Percentiles rank a stretch among this genome's conserved stretches.
These are phyloP conservation scores for Neurospora sp. DNA, from an alignment of 2,329 filamentous ascomycete genomes.

Conservation along the genomic window DNA sequence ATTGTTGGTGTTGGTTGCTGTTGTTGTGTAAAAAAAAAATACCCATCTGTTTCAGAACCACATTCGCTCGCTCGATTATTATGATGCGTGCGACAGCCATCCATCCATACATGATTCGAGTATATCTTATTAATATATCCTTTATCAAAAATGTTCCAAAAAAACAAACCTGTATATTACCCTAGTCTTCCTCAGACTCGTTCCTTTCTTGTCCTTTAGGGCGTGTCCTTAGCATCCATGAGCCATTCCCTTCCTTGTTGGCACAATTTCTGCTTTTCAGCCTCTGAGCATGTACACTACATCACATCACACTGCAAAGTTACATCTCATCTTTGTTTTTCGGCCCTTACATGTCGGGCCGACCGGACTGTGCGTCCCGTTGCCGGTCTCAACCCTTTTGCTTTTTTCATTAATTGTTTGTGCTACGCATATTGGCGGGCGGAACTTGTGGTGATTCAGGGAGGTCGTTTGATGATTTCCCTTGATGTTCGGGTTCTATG, in stretches of 20 bases:
- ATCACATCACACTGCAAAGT: background rate
- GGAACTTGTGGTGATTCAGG: background rate
- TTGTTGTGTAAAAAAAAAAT: background rate
- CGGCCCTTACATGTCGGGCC: background rate
- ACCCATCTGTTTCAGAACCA: background rate
- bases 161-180: background rate
- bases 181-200: background rate
- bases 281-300: background rate
- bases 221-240: background rate
- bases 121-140: background rate
- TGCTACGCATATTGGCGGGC: background rate
- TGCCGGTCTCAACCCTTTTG: background rate
- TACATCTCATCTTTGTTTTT: too few species aligned
- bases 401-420: background rate
- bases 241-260: background rate
- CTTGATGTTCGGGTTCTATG: too few species aligned
- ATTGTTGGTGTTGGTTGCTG: background rate
- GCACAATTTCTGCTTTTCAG: background rate
- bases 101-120: background rate
- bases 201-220: background rate
- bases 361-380: background rate
- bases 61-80: background rate
- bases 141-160: background rate
- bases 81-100: background rate
- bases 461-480: background rate